Evolutionary conservation across 441 rosid genomes (phyloP).

Genomic region (Bocquillonia castaneifolia): DNA sequence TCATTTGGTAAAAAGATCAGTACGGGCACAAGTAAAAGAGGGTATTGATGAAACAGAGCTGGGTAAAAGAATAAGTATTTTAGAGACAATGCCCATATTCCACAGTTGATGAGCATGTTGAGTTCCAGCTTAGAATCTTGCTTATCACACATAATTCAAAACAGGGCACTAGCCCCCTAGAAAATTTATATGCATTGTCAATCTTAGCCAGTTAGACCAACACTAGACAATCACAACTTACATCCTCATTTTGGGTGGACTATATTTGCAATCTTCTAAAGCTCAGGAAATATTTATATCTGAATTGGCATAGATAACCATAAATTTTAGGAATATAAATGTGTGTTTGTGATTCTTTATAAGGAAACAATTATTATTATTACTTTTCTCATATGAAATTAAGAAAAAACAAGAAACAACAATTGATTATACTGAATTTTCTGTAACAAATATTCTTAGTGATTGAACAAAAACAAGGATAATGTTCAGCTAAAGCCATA

Average conservation of each 20-base stretch:
- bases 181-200: too few relatives aligned
- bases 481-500: not conserved
- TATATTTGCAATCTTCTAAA: not conserved
- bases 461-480: not conserved
- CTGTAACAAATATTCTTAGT: not conserved
- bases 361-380: not conserved
- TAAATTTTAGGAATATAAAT: too few relatives aligned
- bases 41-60: not conserved
- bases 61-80: not conserved
- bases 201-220: not conserved
- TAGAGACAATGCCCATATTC: not conserved
- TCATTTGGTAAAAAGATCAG: not conserved
- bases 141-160: not conserved
- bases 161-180: not conserved
- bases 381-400: not conserved
- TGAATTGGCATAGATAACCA: too few relatives aligned
- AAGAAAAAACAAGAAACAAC: not conserved
- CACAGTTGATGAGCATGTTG: not conserved
- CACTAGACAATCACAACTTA: not conserved
- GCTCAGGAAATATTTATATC: too few relatives aligned
- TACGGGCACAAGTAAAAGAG: not conserved
- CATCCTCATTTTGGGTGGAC: not conserved
- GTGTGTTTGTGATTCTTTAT: too few relatives aligned
- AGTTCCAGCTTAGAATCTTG: too few relatives aligned
- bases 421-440: not conserved